Evolutionary conservation across 1,284 basidiomycete genomes (phyloP).

Genomic region (Entoloma clypeatum): DNA sequence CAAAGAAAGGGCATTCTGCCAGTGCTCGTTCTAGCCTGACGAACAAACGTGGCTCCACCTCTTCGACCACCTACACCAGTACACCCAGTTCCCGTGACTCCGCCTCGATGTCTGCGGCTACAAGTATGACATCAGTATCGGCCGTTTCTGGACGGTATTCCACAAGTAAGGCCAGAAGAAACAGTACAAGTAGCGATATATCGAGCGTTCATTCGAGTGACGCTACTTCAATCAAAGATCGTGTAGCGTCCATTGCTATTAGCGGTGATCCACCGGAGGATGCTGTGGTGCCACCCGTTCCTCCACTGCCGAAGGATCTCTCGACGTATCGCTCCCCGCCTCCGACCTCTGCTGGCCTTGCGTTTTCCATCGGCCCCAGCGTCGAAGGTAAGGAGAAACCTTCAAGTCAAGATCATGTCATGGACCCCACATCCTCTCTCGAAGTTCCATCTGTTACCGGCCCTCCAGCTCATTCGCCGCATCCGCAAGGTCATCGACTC

Average conservation of each 20-base stretch:
- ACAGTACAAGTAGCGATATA: conserved; percentile 84
- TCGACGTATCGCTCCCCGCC: conserved; percentile 73
- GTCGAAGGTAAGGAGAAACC: conserved; percentile 37
- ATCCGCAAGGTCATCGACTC: conserved; percentile 28
- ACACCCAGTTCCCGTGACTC: conserved; percentile 83
- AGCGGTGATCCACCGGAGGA: conserved; percentile 59
- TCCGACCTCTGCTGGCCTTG: conserved; percentile 46
- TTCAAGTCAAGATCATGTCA: conserved; percentile 34
- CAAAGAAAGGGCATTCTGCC: conserved; percentile 55
- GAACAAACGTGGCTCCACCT: conserved; percentile 82
- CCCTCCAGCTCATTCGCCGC: conserved; percentile 28
- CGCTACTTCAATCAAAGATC: conserved; percentile 60
- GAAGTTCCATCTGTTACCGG: conserved; percentile 45
- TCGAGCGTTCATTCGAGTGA: conserved; percentile 71
- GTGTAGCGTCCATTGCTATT: conserved; percentile 55
- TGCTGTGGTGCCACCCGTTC: conserved; percentile 84
- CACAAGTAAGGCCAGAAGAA: conserved; percentile 55
- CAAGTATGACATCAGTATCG: conserved; percentile 74
- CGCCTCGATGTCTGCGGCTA: conserved; percentile 69
- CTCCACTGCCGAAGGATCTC: conserved; percentile 90
- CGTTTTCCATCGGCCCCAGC: conserved; percentile 41
- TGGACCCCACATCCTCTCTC: conserved; percentile 45
- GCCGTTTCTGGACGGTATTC: conserved; percentile 63
- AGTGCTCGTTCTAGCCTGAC: conserved; percentile 67
- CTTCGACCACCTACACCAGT: conserved; percentile 80